These are phyloP conservation scores for Epichloe scottii DNA, from an alignment of 2,329 filamentous ascomycete genomes.

Conservation along the genomic window DNA sequence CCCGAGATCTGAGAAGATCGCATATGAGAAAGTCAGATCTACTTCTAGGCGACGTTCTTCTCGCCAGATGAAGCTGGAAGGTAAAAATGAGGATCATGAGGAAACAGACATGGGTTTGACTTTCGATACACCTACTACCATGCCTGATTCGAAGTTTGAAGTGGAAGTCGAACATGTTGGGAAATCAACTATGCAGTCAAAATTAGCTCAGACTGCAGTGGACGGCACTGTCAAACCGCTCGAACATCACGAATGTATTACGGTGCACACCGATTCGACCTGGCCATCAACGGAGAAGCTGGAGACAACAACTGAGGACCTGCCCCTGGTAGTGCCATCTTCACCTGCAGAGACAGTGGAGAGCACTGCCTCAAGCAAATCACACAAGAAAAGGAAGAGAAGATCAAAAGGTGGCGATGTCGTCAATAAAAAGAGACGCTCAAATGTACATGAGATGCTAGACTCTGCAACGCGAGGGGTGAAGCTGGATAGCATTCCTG, in stretches of 20 bases:
- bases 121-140: constrained; percentile 5
- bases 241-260: constrained; percentile 9
- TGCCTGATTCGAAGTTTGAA: not conserved
- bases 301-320: constrained; percentile 5
- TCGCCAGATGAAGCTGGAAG: not conserved
- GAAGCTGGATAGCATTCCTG: not conserved
- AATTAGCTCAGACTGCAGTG: not conserved
- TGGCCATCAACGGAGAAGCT: constrained; percentile 8
- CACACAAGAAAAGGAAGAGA: constrained; percentile 17
- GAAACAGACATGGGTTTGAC: not conserved
- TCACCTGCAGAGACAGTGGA: constrained; percentile 10
- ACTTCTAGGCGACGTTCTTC: constrained; percentile 1
- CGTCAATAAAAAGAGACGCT: constrained; percentile 19
- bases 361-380: not conserved
- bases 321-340: constrained; percentile 12
- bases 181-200: not conserved
- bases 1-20: not conserved
- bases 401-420: constrained; percentile 12
- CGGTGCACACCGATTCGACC: constrained; percentile 10
- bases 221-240: not conserved
- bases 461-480: not conserved
- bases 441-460: constrained; percentile 7
- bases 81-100: not conserved
- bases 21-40: not conserved
- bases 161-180: not conserved